A percentile compares a stretch with the other conserved stretches of the same genome.
Conservation (phyloP, 306 rosid species). For the Pyrus bretschneideri region DNA sequence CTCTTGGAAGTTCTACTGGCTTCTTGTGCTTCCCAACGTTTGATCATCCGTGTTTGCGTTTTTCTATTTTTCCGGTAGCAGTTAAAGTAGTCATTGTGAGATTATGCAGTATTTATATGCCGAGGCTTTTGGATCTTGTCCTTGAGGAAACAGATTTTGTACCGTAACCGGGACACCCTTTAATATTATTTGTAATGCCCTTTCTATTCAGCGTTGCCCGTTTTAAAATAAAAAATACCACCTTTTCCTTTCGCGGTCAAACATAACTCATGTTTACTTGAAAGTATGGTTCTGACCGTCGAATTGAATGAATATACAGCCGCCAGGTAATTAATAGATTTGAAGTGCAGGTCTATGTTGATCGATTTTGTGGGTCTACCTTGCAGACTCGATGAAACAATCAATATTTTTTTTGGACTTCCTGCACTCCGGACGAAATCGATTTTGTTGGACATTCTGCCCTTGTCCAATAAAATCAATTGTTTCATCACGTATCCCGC, state of each 20-base stretch:
- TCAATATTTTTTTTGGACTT: too few relatives aligned
- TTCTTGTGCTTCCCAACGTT: not conserved
- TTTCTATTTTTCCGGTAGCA: not conserved
- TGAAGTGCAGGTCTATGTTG: too few relatives aligned
- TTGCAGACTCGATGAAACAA: too few relatives aligned
- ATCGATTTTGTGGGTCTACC: too few relatives aligned
- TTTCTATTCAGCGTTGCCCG: not conserved
- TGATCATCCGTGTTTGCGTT: not conserved
- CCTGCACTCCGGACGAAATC: too few relatives aligned
- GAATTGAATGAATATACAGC: too few relatives aligned
- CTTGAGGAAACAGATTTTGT: slow-evolving; percentile 19
- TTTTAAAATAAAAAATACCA: not conserved
- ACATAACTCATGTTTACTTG: not conserved
- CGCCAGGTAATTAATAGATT: too few relatives aligned
- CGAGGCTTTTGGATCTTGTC: slow-evolving; percentile 13
- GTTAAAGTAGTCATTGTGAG: slow-evolving; percentile 6
- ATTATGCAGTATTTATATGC: slow-evolving; percentile 16
- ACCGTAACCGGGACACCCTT: not conserved
- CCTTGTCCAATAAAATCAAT: too few relatives aligned
- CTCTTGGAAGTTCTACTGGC: not conserved
- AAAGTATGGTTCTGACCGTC: too few relatives aligned
- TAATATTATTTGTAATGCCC: not conserved
- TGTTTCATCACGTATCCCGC: too few relatives aligned
- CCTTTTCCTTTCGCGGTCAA: not conserved
- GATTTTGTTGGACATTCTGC: too few relatives aligned